A percentile compares a stretch with the other conserved stretches of the same genome.
Conservation (phyloP, 352 stramenopile genomes). For the Phytopythium mirpurense region DNA sequence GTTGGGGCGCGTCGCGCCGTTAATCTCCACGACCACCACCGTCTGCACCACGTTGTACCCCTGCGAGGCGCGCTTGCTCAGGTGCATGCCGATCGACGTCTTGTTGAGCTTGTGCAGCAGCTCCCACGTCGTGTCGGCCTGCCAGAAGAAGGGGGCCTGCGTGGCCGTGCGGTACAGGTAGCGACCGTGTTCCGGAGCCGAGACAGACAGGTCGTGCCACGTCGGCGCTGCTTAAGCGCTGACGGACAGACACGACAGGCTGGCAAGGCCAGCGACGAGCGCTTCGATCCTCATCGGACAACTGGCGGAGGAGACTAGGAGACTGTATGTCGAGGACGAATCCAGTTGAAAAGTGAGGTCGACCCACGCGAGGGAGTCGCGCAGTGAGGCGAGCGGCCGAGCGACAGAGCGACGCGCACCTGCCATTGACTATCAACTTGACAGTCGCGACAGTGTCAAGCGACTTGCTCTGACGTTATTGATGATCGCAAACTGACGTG, state of each 20-base stretch:
- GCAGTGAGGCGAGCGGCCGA: too few relatives aligned
- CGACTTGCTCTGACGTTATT: too few relatives aligned
- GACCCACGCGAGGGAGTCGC: too few relatives aligned
- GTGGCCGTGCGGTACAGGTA: slow-evolving; percentile 15
- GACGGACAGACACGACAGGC: background rate
- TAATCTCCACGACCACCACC: slow-evolving; percentile 18
- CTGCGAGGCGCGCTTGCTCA: slow-evolving; percentile 17
- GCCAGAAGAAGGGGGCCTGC: slow-evolving; percentile 17
- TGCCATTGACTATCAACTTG: too few relatives aligned
- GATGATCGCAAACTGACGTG: too few relatives aligned
- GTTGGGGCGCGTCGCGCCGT: slow-evolving; percentile 18
- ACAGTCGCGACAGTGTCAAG: too few relatives aligned
- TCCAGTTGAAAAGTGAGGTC: too few relatives aligned
- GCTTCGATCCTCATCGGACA: too few relatives aligned
- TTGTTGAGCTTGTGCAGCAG: slow-evolving; percentile 21
- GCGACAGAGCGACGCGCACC: too few relatives aligned
- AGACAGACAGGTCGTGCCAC: slow-evolving; percentile 17
- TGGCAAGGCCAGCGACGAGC: background rate
- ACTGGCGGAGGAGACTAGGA: too few relatives aligned
- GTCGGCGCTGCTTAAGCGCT: slow-evolving; percentile 4
- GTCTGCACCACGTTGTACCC: slow-evolving; percentile 22
- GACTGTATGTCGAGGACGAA: too few relatives aligned
- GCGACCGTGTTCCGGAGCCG: slow-evolving; percentile 10
- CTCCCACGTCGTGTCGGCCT: slow-evolving; percentile 22
- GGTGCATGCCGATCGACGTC: slow-evolving; percentile 24